Percentiles rank a stretch among this genome's conserved stretches.
phyloP scores from a whole-genome alignment of 1,139 yeast genomes.

The Blastobotrys elegans region DNA sequence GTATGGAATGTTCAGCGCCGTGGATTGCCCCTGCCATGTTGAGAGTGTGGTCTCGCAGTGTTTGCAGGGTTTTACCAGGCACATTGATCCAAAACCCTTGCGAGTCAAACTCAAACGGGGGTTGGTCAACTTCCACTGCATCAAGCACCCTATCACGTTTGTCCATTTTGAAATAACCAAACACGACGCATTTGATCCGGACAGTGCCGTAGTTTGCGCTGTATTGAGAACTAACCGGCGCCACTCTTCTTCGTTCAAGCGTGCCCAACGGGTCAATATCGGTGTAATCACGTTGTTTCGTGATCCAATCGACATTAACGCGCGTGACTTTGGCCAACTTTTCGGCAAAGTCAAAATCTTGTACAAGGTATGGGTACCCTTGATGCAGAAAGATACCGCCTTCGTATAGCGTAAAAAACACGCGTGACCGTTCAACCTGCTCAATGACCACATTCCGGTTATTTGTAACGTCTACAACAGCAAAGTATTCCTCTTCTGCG shows the following conservation, averaged over 20 bases:
- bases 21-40: constrained; percentile 90
- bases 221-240: neutral
- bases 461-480: constrained; percentile 83
- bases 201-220: constrained; percentile 50
- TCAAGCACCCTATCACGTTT: constrained; percentile 73
- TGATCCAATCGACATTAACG: constrained; percentile 90
- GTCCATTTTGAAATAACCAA: constrained; percentile 88
- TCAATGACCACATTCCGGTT: constrained; percentile 73
- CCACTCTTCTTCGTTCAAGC: neutral
- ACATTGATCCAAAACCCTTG: constrained; percentile 92
- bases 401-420: constrained; percentile 86
- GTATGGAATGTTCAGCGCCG: constrained; percentile 88
- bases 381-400: constrained; percentile 95
- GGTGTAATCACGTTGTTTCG: constrained; percentile 85
- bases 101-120: constrained; percentile 64
- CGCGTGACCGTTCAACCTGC: constrained; percentile 84
- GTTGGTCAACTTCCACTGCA: constrained; percentile 87
- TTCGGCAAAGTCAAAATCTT: constrained; percentile 73
- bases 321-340: constrained; percentile 76
- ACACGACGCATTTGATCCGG: constrained; percentile 66
- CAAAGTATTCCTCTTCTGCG: constrained; percentile 65
- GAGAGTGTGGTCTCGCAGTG: constrained; percentile 51
- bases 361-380: constrained; percentile 81
- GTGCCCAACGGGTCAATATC: constrained; percentile 81
- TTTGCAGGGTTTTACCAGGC: constrained; percentile 56